These are phyloP conservation scores for Hymenoscyphus repandus DNA, from an alignment of 2,329 filamentous ascomycete species.

Conservation along the genomic window DNA sequence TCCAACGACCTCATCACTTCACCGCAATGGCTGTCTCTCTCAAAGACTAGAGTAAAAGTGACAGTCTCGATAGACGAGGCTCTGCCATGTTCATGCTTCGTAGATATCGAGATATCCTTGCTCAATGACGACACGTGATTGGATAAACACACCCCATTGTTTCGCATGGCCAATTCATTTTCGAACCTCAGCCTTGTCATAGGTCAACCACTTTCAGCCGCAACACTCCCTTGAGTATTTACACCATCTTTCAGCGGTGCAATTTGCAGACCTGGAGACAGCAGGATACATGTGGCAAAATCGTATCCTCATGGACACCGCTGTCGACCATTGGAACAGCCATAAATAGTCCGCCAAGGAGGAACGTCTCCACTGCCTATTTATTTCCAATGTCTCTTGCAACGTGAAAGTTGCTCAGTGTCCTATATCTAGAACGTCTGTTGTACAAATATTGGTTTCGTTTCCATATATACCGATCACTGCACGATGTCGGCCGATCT, in stretches of 20 bases:
- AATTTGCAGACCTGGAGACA: too few species aligned
- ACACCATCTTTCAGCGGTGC: too few species aligned
- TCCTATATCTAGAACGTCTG: not conserved
- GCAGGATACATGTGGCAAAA: too few species aligned
- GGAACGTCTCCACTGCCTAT: too few species aligned
- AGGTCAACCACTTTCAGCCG: not conserved
- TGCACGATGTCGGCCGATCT: constrained; percentile 57
- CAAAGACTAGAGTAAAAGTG: not conserved
- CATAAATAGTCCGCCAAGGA: not conserved
- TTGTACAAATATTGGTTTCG: too few species aligned
- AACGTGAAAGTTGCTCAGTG: not conserved
- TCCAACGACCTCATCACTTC: constrained; percentile 48
- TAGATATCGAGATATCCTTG: not conserved
- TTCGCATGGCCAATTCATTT: not conserved
- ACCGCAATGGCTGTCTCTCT: not conserved
- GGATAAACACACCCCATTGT: too few species aligned
- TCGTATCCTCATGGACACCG: not conserved
- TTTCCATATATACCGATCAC: not conserved
- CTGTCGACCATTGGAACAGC: not conserved
- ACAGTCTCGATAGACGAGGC: not conserved
- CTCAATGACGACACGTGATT: too few species aligned
- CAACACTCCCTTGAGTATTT: not conserved
- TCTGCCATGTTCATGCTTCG: constrained; percentile 5
- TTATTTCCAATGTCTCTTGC: too few species aligned
- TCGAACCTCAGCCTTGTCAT: not conserved